phyloP scores from a whole-genome alignment of 345 rosid species.

The Lepidium didymum region DNA sequence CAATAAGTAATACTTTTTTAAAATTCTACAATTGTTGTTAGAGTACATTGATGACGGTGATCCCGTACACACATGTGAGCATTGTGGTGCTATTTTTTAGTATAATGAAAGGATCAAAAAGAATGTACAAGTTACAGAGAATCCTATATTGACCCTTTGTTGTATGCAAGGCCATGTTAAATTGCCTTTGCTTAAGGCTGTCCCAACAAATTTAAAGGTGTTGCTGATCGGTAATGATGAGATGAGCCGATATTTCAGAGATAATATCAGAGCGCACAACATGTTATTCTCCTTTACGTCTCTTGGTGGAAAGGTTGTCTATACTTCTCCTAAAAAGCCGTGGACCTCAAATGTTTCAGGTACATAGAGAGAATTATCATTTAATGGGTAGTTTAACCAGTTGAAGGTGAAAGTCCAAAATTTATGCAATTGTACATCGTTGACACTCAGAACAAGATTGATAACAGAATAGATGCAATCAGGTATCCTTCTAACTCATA shows the following conservation, averaged over 20 bases:
- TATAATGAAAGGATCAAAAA: too few relatives aligned
- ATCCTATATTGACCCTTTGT: neutral
- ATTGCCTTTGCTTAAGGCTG: neutral
- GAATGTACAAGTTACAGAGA: neutral
- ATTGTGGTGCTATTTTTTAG: neutral
- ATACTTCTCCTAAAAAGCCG: neutral
- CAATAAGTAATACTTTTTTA: too few relatives aligned
- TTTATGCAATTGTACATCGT: neutral
- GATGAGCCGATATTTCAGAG: neutral
- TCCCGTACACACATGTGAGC: neutral
- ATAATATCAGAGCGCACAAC: neutral
- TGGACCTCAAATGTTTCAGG: neutral
- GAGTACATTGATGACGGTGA: neutral
- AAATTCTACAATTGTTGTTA: too few relatives aligned
- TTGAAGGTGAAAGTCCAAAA: neutral
- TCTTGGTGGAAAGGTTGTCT: neutral
- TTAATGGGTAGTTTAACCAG: neutral
- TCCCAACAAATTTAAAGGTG: neutral
- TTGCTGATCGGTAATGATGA: neutral
- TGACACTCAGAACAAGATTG: neutral
- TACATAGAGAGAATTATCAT: neutral
- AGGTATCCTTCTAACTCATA: too few relatives aligned
- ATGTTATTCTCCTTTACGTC: neutral
- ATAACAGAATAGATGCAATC: neutral
- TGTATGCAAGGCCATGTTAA: neutral